phyloP scores from a whole-genome alignment of 257 asterid genomes.

The Forsythia suspensa region DNA sequence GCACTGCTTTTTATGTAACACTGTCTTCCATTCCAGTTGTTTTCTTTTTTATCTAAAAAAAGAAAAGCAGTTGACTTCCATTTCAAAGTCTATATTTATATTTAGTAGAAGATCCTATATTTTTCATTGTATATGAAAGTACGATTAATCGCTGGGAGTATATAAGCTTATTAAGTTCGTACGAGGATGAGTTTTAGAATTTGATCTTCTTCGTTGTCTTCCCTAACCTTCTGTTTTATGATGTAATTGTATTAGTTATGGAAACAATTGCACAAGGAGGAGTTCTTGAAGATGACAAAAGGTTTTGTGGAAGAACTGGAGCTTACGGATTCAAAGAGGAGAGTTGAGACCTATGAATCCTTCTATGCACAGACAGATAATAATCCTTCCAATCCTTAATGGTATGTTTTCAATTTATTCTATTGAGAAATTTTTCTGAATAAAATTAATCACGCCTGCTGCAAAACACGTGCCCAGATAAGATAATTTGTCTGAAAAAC shows the following conservation, averaged over 20 bases:
- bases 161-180: background rate
- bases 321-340: constrained; percentile 50
- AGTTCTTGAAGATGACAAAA: constrained; percentile 59
- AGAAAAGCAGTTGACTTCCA: background rate
- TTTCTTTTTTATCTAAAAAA: background rate
- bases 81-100: background rate
- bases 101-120: background rate
- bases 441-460: background rate
- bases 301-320: constrained; percentile 56
- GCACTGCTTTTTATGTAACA: background rate
- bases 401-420: background rate
- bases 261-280: constrained; percentile 62
- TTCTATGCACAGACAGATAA: constrained; percentile 37
- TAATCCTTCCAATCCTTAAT: constrained; percentile 23
- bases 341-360: constrained; percentile 53
- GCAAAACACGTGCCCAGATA: background rate
- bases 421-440: constrained; percentile 13
- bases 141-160: background rate
- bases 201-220: background rate
- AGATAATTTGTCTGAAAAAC: background rate
- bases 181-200: no score
- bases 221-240: constrained; percentile 2
- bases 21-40: background rate
- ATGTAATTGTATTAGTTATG: constrained; percentile 48
- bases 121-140: background rate